Percentiles rank a stretch among this genome's conserved stretches.
Evolutionary conservation across 352 stramenopile genomes (phyloP).

Genomic region (Labyrinthula sp.): DNA sequence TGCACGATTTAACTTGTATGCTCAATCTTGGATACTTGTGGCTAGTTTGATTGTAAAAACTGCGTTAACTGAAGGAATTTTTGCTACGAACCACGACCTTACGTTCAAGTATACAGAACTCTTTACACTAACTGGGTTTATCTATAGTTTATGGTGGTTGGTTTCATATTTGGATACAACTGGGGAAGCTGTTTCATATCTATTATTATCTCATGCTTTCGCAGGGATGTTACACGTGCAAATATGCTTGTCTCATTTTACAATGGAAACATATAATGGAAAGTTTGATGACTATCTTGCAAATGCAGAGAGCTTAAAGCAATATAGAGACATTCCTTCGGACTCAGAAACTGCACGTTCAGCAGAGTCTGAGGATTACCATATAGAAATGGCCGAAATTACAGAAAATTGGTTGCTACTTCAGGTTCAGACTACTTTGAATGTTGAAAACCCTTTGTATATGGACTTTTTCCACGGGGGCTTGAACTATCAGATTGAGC

Average conservation of each 20-base stretch:
- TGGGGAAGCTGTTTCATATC: constrained; percentile 35
- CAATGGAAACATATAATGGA: constrained; percentile 40
- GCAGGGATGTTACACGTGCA: constrained; percentile 54
- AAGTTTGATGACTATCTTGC: constrained; percentile 38
- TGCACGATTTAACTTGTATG: constrained; percentile 51
- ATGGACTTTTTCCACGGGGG: constrained; percentile 57
- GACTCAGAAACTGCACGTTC: too few species aligned
- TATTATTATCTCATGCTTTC: constrained; percentile 45
- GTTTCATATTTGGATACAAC: constrained; percentile 26
- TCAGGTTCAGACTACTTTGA: constrained; percentile 41
- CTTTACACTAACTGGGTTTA: constrained; percentile 35
- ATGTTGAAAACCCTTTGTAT: constrained; percentile 44
- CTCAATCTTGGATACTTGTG: constrained; percentile 43
- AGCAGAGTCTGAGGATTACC: too few species aligned
- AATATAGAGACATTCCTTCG: too few species aligned
- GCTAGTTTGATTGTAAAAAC: too few species aligned
- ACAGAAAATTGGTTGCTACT: constrained; percentile 38
- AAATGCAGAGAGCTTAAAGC: too few species aligned
- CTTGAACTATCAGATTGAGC: constrained; percentile 54
- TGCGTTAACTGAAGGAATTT: too few species aligned
- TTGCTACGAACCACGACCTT: constrained; percentile 19
- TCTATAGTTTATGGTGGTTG: constrained; percentile 35
- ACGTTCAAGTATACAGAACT: constrained; percentile 32
- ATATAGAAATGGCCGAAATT: too few species aligned
- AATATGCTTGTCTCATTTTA: constrained; percentile 52